These are phyloP conservation scores for Dactylellina sp. DNA, from an alignment of 2,329 filamentous ascomycete species.

Conservation along the genomic window DNA sequence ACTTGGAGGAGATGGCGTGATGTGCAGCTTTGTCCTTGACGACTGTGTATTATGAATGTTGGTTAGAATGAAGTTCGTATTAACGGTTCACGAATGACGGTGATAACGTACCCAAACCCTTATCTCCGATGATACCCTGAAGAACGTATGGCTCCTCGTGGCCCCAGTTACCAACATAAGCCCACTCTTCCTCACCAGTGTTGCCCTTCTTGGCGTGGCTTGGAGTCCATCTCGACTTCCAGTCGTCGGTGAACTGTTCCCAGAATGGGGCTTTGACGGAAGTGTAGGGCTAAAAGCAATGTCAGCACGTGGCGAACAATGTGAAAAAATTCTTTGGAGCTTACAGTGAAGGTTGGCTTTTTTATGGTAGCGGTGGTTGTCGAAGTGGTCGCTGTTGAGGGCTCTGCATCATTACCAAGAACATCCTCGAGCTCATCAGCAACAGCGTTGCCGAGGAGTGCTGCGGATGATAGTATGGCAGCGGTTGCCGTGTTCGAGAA, in stretches of 20 bases:
- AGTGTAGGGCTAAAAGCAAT: constrained; percentile 75
- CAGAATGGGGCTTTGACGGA: constrained; percentile 89
- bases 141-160: constrained; percentile 92
- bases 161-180: constrained; percentile 94
- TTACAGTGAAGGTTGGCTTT: constrained; percentile 88
- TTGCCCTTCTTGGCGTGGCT: constrained; percentile 97
- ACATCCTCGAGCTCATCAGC: constrained; percentile 75
- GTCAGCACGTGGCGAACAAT: constrained; percentile 28
- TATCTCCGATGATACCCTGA: constrained; percentile 94
- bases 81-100: neutral
- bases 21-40: constrained; percentile 98
- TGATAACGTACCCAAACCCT: constrained; percentile 73
- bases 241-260: constrained; percentile 98
- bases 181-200: constrained; percentile 88
- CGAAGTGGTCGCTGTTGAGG: constrained; percentile 61
- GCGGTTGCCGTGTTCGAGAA: constrained; percentile 79
- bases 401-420: constrained; percentile 66
- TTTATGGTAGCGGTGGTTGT: constrained; percentile 71
- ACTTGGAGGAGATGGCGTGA: constrained; percentile 99
- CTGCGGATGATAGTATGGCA: constrained; percentile 77
- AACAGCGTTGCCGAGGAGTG: constrained; percentile 74
- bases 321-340: constrained; percentile 62
- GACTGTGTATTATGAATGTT: constrained; percentile 67
- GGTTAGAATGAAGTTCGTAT: constrained; percentile 48
- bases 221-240: constrained; percentile 91